A percentile compares a stretch with the other conserved stretches of the same genome.
These are phyloP conservation scores for Gastrolobium villosum DNA, from an alignment of 306 rosid genomes.

Conservation along the genomic window DNA sequence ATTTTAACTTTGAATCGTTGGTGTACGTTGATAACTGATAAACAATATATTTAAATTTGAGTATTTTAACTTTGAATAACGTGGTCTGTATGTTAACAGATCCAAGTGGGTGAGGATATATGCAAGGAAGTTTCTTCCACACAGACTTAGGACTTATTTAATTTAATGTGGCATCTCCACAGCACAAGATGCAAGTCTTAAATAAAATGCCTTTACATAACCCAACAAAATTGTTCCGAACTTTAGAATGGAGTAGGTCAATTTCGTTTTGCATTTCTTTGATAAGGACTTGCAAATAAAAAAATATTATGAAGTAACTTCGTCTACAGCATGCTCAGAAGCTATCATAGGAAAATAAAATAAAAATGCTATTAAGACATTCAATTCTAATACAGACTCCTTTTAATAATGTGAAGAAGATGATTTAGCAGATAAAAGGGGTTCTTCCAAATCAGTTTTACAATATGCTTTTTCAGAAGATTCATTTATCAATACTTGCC, in stretches of 20 bases:
- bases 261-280: too few relatives aligned
- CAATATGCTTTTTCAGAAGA: background rate
- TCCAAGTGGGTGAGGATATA: background rate
- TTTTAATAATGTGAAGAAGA: constrained; percentile 2
- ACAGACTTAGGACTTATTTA: background rate
- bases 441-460: constrained; percentile 55
- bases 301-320: background rate
- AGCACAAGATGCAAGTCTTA: too few relatives aligned
- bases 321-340: background rate
- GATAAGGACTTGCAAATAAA: background rate
- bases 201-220: too few relatives aligned
- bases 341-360: background rate
- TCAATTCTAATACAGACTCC: background rate
- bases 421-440: constrained; percentile 43
- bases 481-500: background rate
- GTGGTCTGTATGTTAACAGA: background rate
- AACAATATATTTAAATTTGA: too few relatives aligned
- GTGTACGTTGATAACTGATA: too few relatives aligned
- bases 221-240: too few relatives aligned
- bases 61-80: background rate
- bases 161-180: too few relatives aligned
- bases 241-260: too few relatives aligned
- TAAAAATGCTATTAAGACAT: background rate
- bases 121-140: background rate
- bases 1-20: too few relatives aligned